These are phyloP conservation scores for Cryptococcus maquisensis DNA, from an alignment of 1,284 basidiomycete genomes.

Conservation along the genomic window DNA sequence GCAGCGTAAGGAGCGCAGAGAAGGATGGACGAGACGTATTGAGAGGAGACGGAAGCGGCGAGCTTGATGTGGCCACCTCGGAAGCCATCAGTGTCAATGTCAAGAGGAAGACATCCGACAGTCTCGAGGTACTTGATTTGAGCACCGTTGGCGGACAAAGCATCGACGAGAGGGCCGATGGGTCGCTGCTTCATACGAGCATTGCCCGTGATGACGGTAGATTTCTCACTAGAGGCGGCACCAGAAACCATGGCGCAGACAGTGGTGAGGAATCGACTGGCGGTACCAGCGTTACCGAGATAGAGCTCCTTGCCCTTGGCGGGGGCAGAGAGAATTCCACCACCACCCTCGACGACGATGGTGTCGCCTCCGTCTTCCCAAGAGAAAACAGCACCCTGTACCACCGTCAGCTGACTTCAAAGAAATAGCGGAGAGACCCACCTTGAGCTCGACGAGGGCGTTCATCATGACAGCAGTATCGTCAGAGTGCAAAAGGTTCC, in stretches of 20 bases:
- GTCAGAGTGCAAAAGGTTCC: slow-evolving; percentile 91
- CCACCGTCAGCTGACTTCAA: not conserved
- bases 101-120: slow-evolving; percentile 81
- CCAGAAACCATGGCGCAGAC: slow-evolving; percentile 61
- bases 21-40: slow-evolving; percentile 96
- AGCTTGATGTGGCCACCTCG: slow-evolving; percentile 79
- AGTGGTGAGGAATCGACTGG: slow-evolving; percentile 94
- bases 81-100: slow-evolving; percentile 78
- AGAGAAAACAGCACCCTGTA: slow-evolving; percentile 73
- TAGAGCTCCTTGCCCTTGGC: slow-evolving; percentile 80
- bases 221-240: slow-evolving; percentile 47
- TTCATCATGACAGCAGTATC: slow-evolving; percentile 99
- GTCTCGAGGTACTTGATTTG: slow-evolving; percentile 73
- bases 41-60: slow-evolving; percentile 90
- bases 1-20: slow-evolving; percentile 91
- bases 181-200: slow-evolving; percentile 96
- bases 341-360: slow-evolving; percentile 83
- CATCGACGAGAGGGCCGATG: slow-evolving; percentile 92
- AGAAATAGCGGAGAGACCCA: slow-evolving; percentile 37
- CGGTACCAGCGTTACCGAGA: slow-evolving; percentile 95
- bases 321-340: slow-evolving; percentile 74
- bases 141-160: slow-evolving; percentile 77
- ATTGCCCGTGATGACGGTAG: slow-evolving; percentile 89
- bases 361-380: slow-evolving; percentile 96
- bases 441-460: slow-evolving; percentile 80